A percentile compares a stretch with the other conserved stretches of the same genome.
Evolutionary conservation across 192 early-diverging fungal species (phyloP).

Genomic region (Coemansia sp.): DNA sequence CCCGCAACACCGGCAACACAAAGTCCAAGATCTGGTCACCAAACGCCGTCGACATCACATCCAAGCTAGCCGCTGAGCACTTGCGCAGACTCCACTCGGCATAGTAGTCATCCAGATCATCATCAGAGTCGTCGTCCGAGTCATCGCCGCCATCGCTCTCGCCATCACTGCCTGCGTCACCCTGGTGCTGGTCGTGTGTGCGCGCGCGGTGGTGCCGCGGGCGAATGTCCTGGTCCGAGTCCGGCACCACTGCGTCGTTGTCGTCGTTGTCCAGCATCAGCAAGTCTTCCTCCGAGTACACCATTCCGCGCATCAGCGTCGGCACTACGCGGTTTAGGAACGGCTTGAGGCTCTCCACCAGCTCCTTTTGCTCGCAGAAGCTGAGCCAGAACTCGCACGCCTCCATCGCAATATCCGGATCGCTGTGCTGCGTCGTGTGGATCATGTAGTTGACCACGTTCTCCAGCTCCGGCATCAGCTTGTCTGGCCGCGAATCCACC

Average conservation of each 20-base stretch:
- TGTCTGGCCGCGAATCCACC: conserved; percentile 81
- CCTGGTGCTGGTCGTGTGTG: conserved; percentile 68
- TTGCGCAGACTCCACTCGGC: conserved; percentile 98
- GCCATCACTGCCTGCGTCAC: conserved; percentile 44
- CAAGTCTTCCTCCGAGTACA: conserved; percentile 92
- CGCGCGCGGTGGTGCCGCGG: conserved; percentile 88
- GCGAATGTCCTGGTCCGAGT: conserved; percentile 90
- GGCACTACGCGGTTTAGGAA: conserved; percentile 80
- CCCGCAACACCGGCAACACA: conserved; percentile 83
- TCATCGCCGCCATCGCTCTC: conserved; percentile 67
- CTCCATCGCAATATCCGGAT: conserved; percentile 89
- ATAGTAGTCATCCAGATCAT: conserved; percentile 83
- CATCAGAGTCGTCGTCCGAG: conserved; percentile 80
- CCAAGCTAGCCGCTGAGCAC: conserved; percentile 94
- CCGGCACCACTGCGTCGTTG: conserved; percentile 85
- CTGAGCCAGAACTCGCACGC: conserved; percentile 99
- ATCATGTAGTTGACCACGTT: conserved; percentile 96
- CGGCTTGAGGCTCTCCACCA: conserved; percentile 70
- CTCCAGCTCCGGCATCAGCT: conserved; percentile 81
- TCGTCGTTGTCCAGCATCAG: conserved; percentile 73
- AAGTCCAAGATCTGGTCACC: conserved; percentile 78
- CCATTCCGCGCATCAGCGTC: conserved; percentile 91
- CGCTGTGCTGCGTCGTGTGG: conserved; percentile 81
- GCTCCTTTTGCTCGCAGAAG: conserved; percentile 89
- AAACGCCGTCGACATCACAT: conserved; percentile 89